These are phyloP conservation scores for Penicillium goetzii DNA, from an alignment of 495 filamentous ascomycete genomes.

Conservation along the genomic window DNA sequence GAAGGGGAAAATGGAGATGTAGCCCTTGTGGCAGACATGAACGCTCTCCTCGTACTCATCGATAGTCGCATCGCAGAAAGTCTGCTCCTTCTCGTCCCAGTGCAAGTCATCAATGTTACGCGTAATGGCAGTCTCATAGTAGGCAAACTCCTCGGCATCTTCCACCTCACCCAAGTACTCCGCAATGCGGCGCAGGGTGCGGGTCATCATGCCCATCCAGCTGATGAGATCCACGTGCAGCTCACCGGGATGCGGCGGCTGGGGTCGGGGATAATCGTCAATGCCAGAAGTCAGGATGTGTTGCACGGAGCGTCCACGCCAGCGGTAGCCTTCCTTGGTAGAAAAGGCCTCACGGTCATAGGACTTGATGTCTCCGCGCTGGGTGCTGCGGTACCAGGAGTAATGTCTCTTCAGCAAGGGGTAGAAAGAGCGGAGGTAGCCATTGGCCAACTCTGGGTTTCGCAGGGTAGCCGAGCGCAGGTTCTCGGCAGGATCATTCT, in stretches of 20 bases:
- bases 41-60: slow-evolving; percentile 91
- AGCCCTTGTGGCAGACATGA: slow-evolving; percentile 94
- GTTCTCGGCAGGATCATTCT: slow-evolving; percentile 32
- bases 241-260: slow-evolving; percentile 97
- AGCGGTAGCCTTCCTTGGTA: slow-evolving; percentile 87
- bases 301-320: slow-evolving; percentile 85
- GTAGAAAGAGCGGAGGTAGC: slow-evolving; percentile 81
- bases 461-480: slow-evolving; percentile 63
- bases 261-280: slow-evolving; percentile 92
- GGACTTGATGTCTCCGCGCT: slow-evolving; percentile 83
- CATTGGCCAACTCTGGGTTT: slow-evolving; percentile 66
- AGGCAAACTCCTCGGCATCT: slow-evolving; percentile 72
- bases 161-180: slow-evolving; percentile 69
- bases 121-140: slow-evolving; percentile 75
- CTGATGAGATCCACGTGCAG: slow-evolving; percentile 92
- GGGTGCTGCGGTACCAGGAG: slow-evolving; percentile 91
- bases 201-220: slow-evolving; percentile 96
- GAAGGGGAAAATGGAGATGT: slow-evolving; percentile 94
- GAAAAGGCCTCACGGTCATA: slow-evolving; percentile 90
- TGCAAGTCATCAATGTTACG: slow-evolving; percentile 93
- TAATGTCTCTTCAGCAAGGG: slow-evolving; percentile 92
- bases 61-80: slow-evolving; percentile 93
- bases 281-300: slow-evolving; percentile 92
- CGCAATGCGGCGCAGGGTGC: slow-evolving; percentile 77
- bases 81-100: slow-evolving; percentile 77